phyloP scores from a whole-genome alignment of 208 protist genomes.

The Leptomonas seymouri region DNA sequence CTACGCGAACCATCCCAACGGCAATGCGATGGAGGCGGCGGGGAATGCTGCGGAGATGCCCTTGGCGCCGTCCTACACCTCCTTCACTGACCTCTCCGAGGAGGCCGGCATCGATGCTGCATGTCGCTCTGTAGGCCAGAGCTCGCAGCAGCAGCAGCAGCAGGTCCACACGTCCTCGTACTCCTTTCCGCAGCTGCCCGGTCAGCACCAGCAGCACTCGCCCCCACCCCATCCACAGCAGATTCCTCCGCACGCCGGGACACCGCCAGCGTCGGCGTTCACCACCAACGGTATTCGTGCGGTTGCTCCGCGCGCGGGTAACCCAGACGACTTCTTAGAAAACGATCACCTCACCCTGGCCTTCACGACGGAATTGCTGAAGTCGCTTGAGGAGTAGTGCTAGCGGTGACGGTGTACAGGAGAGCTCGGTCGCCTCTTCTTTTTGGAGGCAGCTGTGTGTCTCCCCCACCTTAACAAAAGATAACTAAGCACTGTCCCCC shows the following conservation, averaged over 20 bases:
- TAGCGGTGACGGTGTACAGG: no score
- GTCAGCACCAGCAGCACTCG: conserved; percentile 5
- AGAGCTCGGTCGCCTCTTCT: not conserved
- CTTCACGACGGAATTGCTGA: conserved; percentile 43
- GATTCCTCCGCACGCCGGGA: not conserved
- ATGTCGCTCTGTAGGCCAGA: conserved; percentile 7
- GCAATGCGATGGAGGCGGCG: conserved; percentile 9
- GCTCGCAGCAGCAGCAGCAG: conserved; percentile 17
- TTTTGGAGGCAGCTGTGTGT: not conserved
- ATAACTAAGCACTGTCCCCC: not conserved
- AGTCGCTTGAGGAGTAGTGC: conserved; percentile 35
- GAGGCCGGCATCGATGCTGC: conserved; percentile 24
- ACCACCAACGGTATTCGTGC: conserved; percentile 23
- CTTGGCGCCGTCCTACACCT: conserved; percentile 33
- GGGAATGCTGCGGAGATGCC: conserved; percentile 9
- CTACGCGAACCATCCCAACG: conserved; percentile 18
- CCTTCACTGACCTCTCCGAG: conserved; percentile 39
- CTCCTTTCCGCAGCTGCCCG: not conserved
- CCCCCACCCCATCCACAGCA: conserved; percentile 15
- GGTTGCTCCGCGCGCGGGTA: conserved; percentile 17
- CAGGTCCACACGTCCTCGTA: conserved; percentile 10
- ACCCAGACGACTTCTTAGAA: conserved; percentile 32
- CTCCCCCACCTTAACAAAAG: not conserved
- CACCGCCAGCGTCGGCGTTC: conserved; percentile 24
- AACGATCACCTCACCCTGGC: conserved; percentile 39